Percentiles rank a stretch among this genome's conserved stretches.
These are phyloP conservation scores for Persicaria maculosa DNA, from an alignment of 148 eudicot species.

Conservation along the genomic window DNA sequence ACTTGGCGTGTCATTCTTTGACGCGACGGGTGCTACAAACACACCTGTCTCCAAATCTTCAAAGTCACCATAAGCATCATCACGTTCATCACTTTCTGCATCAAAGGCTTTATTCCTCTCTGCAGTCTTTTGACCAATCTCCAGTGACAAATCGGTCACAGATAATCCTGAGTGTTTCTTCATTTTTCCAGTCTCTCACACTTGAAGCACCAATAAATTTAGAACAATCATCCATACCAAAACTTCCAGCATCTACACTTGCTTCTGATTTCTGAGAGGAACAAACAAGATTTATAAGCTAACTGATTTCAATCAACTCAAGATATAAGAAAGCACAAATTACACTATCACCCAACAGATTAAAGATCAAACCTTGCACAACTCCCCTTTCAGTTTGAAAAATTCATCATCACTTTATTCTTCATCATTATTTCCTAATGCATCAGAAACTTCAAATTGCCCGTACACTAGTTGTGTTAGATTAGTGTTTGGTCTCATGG, in stretches of 20 bases:
- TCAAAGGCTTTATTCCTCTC: conserved; percentile 41
- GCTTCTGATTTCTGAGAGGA: conserved; percentile 21
- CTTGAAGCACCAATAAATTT: conserved; percentile 30
- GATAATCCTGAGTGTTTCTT: conserved; percentile 41
- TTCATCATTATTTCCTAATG: conserved; percentile 35
- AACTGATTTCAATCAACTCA: too few relatives aligned
- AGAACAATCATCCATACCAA: conserved; percentile 63
- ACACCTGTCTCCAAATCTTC: conserved; percentile 83
- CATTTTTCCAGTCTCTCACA: conserved; percentile 49
- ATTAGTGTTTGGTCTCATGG: conserved; percentile 43
- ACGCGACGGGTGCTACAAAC: conserved; percentile 29
- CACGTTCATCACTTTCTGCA: conserved; percentile 36
- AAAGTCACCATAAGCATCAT: conserved; percentile 63
- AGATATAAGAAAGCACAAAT: neutral
- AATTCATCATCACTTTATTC: conserved; percentile 66
- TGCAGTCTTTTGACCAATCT: conserved; percentile 77
- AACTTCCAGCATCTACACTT: conserved; percentile 27
- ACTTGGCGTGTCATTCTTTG: conserved; percentile 13
- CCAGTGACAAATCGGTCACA: conserved; percentile 89
- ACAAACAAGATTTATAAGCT: neutral
- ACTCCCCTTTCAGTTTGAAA: conserved; percentile 87
- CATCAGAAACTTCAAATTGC: conserved; percentile 28
- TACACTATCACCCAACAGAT: neutral
- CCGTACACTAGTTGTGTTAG: conserved; percentile 90
- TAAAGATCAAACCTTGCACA: conserved; percentile 55